Evolutionary conservation across 2,329 filamentous ascomycete genomes (phyloP), one percentile per base, ranked within the genome.

Genomic region (Clonostachys rosea): DNA sequence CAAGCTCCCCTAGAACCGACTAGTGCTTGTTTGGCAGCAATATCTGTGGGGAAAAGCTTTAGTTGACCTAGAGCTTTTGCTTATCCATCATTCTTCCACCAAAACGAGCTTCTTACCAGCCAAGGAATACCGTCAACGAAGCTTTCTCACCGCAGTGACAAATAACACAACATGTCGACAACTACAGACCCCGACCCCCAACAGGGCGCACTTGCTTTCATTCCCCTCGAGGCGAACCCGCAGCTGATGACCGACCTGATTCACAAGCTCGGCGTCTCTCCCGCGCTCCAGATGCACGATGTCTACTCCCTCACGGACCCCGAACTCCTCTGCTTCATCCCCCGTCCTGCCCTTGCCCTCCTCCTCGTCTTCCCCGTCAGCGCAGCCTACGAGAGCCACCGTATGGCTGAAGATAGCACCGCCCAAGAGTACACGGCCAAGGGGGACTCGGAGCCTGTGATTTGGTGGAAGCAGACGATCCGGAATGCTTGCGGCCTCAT

Each of bases 391-490:
- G 87, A 96, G 69, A 79, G 76, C 50, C 83, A 86, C 61, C 86
- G 91, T 34, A 65, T 79, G 48, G 74, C 81, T 40, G 91, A 96
- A 71, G 91, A 96, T 68, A 71, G 72, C 44, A 63, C 76, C 18
- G 71, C 73, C 40, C 54, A 70, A 3, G 79, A 83, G 37, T 96
- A 96, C 70, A 62, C 65, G 1, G 87, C 86, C 40, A 75, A 73
- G 16, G 91, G 91, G 2, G 68, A 77, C 1, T 61, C 59, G 0
- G 89, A 96, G 61, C 85, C 89, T 6, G 89, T 96, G 0, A 60
- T 95, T 8, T 99, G 92, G 94, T 97, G 91, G 76, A 87, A 83
- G 56, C 92, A 97, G 71, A 97, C 91, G 0, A 96, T 97, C 58
- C 81, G 87, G 50, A 95, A 97, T 63, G 90, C 92, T 1, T 97